Base-by-base conservation (phyloP, 805 yeast genomes). In the Cyberlindnera americana region DNA sequence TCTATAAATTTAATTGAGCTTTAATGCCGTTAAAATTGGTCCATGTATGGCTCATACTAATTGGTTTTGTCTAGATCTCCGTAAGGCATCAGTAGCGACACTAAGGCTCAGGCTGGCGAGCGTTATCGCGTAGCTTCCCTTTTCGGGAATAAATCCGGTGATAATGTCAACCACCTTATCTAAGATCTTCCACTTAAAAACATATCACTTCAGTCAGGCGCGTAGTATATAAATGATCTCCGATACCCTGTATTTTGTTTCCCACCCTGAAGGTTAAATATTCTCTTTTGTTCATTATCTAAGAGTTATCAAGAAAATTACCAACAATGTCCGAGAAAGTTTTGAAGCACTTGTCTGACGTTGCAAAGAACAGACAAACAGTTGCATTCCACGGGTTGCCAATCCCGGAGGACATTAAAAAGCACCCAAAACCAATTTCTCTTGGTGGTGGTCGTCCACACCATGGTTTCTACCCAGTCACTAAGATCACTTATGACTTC, bases 401-500 rank as follows among this genome's bases (percentile, higher is more conserved):
- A 8, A 26, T 48, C 27, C 52, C 52, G 17, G 47, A 29, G 3
- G 32, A 35, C n/a, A 34, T 43, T 29, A 40, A 37, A 29, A 73
- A 38, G 86, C 86, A 35, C 93, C 95, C 57, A 83, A 80, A 14
- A 84, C 81, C 31, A 90, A 83, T 33, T 91, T 37, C 46, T 4
- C 33, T 47, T 19, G 37, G 44, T 18, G 51, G 47, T 32, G 54
- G 54, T 15, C 44, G 52, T 38, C 53, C 53, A n/a, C 49, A 50
- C 26, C 34, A 41, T 34, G 54, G 54, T 1, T 48, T 50, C 37
- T 50, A 48, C 33, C 54, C 54, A 4, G 35, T 50, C 23, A 35
- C 42, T 17, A 41, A 41, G 26, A 39, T 50, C 33, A 32, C 47
- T 9, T 43, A 44, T 27, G 49, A 40, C 29, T 40, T 48, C 26